These are phyloP conservation scores for Brassica hybrid DNA, from an alignment of 441 rosid genomes.

Conservation along the genomic window DNA sequence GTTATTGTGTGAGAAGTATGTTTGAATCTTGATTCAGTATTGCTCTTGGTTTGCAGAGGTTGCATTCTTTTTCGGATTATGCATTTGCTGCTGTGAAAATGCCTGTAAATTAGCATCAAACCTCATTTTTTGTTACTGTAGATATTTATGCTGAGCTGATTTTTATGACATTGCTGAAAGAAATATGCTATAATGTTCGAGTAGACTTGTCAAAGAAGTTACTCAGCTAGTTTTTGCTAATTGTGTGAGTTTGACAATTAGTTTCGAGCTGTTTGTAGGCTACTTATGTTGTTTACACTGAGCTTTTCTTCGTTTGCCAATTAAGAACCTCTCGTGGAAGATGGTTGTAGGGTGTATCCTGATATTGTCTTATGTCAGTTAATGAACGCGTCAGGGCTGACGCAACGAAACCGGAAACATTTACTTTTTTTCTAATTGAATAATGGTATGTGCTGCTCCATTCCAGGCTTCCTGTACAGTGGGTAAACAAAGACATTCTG, in stretches of 20 bases:
- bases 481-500: conserved; percentile 75
- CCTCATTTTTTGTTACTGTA: background rate
- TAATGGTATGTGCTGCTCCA: conserved; percentile 20
- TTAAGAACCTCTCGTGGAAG: background rate
- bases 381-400: background rate
- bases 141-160: conserved; percentile 1
- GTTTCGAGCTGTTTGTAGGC: background rate
- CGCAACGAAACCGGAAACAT: background rate
- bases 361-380: conserved; percentile 9
- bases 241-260: conserved; percentile 8
- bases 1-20: too few species aligned
- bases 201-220: conserved; percentile 3
- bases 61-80: conserved; percentile 6
- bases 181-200: background rate
- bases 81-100: background rate
- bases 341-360: conserved; percentile 1
- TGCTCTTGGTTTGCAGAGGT: background rate
- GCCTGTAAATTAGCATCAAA: background rate
- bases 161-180: background rate
- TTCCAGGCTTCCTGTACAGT: conserved; percentile 73
- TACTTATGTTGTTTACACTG: conserved; percentile 11
- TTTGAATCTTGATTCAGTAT: too few species aligned
- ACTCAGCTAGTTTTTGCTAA: background rate
- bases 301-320: conserved; percentile 6
- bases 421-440: background rate